Evolutionary conservation across 116 monocot species (phyloP).

Genomic region (Papilionanthe hybrid): DNA sequence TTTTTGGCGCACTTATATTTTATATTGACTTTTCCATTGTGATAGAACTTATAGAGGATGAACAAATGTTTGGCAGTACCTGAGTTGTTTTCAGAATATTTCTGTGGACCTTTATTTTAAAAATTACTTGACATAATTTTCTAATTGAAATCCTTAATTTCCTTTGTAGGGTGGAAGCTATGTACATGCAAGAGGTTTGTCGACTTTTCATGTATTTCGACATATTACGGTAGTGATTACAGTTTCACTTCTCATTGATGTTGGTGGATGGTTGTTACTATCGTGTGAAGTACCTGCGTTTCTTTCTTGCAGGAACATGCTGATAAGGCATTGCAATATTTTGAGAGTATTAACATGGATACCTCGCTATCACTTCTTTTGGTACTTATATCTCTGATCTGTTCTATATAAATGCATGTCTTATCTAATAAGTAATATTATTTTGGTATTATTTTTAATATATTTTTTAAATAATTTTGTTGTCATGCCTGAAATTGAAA

Average conservation of each 20-base stretch:
- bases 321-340: constrained; percentile 79
- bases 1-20: background rate
- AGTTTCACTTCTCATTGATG: constrained; percentile 2
- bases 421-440: background rate
- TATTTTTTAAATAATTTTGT: background rate
- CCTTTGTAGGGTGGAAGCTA: constrained; percentile 59
- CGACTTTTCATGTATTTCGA: constrained; percentile 65
- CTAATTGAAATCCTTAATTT: background rate
- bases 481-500: background rate
- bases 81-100: background rate
- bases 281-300: background rate
- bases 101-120: background rate
- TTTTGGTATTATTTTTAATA: background rate
- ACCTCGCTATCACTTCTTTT: constrained; percentile 52
- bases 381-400: constrained; percentile 34
- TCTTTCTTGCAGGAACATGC: constrained; percentile 64
- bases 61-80: background rate
- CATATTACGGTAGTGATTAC: constrained; percentile 59
- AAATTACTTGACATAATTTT: background rate
- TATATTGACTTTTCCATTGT: background rate
- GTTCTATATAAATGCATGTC: background rate
- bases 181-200: constrained; percentile 69
- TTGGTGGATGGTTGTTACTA: background rate
- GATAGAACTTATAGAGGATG: background rate
- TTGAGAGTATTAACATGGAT: constrained; percentile 41